These are phyloP conservation scores for Cryptococcus depauperatus DNA, from an alignment of 1,284 basidiomycete genomes.

Conservation along the genomic window DNA sequence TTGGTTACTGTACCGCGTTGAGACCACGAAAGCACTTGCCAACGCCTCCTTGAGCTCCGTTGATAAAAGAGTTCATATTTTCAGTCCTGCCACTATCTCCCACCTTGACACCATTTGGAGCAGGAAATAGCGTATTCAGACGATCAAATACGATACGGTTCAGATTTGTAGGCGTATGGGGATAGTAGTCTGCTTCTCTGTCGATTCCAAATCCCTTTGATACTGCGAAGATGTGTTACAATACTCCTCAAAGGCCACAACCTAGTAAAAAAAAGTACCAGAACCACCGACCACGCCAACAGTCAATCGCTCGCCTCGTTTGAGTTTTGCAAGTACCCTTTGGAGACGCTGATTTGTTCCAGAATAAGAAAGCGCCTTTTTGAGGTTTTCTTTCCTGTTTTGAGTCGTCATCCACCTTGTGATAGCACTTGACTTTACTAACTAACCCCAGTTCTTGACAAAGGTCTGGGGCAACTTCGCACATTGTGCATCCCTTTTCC, in stretches of 20 bases:
- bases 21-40: slow-evolving; percentile 11
- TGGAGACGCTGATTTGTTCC: slow-evolving; percentile 23
- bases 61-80: slow-evolving; percentile 24
- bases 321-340: slow-evolving; percentile 22
- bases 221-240: slow-evolving; percentile 9
- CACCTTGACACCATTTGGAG: slow-evolving; percentile 8
- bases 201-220: slow-evolving; percentile 29
- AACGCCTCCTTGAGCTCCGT: slow-evolving; percentile 35
- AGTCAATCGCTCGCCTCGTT: slow-evolving; percentile 21
- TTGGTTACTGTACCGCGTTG: background rate
- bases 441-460: slow-evolving; percentile 17
- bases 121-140: slow-evolving; percentile 32
- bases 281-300: slow-evolving; percentile 27
- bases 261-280: no score
- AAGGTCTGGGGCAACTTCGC: slow-evolving; percentile 8
- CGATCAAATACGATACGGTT: slow-evolving; percentile 35
- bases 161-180: slow-evolving; percentile 24
- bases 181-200: slow-evolving; percentile 9
- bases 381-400: background rate
- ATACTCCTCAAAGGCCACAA: no score
- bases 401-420: background rate
- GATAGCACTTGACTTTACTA: background rate
- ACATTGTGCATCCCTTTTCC: slow-evolving; percentile 9
- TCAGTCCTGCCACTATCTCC: slow-evolving; percentile 12
- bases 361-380: background rate